These are phyloP conservation scores for Penicillium sp. DNA, from an alignment of 2,329 filamentous ascomycete species.

Conservation along the genomic window DNA sequence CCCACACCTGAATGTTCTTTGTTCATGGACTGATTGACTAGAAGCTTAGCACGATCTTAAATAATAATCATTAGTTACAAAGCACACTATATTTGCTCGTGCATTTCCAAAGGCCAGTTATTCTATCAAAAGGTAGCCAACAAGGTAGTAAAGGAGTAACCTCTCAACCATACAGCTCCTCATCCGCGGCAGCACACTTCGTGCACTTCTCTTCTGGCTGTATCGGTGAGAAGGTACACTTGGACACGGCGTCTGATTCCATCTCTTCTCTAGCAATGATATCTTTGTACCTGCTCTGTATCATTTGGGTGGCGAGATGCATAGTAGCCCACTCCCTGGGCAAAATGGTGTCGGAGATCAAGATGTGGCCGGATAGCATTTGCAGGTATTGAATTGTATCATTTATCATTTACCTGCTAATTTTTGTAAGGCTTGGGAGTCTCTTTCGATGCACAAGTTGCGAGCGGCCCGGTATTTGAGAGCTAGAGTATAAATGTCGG, in stretches of 20 bases:
- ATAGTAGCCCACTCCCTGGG: not conserved
- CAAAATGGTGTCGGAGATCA: not conserved
- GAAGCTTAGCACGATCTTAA: not conserved
- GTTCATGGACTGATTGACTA: not conserved
- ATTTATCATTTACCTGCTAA: not conserved
- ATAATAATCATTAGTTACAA: not conserved
- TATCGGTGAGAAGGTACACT: not conserved
- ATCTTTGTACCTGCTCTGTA: slow-evolving; percentile 2
- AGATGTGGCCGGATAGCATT: not conserved
- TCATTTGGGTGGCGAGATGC: not conserved
- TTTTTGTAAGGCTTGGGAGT: not conserved
- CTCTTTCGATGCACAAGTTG: not conserved
- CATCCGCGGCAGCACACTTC: not conserved
- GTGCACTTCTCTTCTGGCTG: not conserved
- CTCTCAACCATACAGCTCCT: not conserved
- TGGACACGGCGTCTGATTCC: not conserved
- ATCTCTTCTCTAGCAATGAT: not conserved
- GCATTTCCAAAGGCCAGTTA: not conserved
- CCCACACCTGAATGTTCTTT: too few species aligned
- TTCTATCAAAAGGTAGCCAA: not conserved
- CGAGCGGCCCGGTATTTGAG: not conserved
- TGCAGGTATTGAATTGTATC: not conserved
- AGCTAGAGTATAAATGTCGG: not conserved
- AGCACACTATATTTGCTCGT: not conserved
- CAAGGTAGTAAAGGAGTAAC: not conserved